Evolutionary conservation across 441 rosid species (phyloP), one percentile per base, ranked within the genome.

Genomic region (Rhodomyrtus psidioides): DNA sequence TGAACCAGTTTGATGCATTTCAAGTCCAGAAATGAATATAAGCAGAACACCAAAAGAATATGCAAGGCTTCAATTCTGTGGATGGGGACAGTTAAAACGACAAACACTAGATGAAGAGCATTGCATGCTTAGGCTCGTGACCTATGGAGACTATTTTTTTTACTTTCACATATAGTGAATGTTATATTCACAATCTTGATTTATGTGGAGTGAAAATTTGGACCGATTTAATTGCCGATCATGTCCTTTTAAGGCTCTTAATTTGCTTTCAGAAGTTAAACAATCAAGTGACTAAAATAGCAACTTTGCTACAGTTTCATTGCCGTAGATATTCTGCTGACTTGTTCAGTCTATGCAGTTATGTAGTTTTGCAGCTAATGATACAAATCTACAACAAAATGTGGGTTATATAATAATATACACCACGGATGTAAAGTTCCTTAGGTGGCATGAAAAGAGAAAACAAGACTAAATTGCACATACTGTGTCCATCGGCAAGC

Each of bases 401-500:
- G 6, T 9, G 49, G 79, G 44, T 21, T 70, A 70, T 70, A 46
- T 70, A 19, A 39, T 39, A 70, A 34, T 34, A 34, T 28, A 65
- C 46, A 65, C 46, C 26, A 65, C 8, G 2, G 46, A 70, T 4
- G 16, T 70, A 70, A 70, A 70, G 79, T 49, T 70, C 79, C 79
- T 21, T 34, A 70, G 24, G 53, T 55, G 55, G 82, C 39, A 82
- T 83, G 81, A 84, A 75, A 49, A 82, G 39, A 85, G 49, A 75
- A 15, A 44, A 84, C 9, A 46, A 17, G 55, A 24, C 23, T 1
- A 86, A 42, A 85, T 79, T 55, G 53, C 12, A 91, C 95, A 30
- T 92, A 96, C 99, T 6, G 98, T 95, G 88, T 96, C 99, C 94
- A 96, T 92, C 14, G 99, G 99, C 85, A 95, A 91, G 92, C 99